Percentiles rank a stretch among this genome's conserved stretches.
Evolutionary conservation across 164 flowering plant species (phyloP).

Genomic region (Saururus chinensis): DNA sequence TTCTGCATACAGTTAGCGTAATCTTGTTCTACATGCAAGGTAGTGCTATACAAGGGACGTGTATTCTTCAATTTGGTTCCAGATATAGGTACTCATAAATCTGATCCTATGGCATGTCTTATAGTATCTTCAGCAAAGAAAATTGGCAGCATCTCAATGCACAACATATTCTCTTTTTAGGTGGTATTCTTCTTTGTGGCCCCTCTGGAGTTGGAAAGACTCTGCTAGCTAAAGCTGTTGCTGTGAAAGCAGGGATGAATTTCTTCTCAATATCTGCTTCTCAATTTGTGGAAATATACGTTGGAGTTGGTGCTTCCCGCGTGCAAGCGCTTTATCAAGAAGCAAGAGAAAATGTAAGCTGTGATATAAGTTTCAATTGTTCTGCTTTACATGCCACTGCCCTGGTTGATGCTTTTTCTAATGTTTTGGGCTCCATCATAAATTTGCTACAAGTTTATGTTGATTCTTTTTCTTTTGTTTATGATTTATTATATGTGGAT

Average conservation of each 20-base stretch:
- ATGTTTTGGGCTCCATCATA: neutral
- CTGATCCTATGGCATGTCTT: too few species aligned
- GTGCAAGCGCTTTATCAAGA: slow-evolving; percentile 91
- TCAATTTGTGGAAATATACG: slow-evolving; percentile 97
- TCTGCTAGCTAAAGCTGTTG: slow-evolving; percentile 92
- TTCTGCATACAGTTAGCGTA: too few species aligned
- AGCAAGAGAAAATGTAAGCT: slow-evolving; percentile 78
- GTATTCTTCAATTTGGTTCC: too few species aligned
- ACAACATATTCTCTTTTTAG: slow-evolving; percentile 23
- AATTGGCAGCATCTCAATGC: neutral
- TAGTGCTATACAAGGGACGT: too few species aligned
- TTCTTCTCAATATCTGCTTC: slow-evolving; percentile 98
- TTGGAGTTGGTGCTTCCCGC: slow-evolving; percentile 98
- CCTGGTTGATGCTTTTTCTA: neutral
- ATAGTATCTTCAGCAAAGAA: too few species aligned
- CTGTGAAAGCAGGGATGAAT: slow-evolving; percentile 97
- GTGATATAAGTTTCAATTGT: neutral
- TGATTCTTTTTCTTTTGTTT: too few species aligned
- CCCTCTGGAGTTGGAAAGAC: slow-evolving; percentile 99
- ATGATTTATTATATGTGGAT: too few species aligned
- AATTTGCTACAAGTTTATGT: too few species aligned
- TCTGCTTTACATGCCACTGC: neutral
- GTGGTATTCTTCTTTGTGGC: slow-evolving; percentile 97
- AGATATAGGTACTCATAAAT: too few species aligned
- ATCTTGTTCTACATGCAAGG: too few species aligned